A percentile compares a stretch with the other conserved stretches of the same genome.
These are phyloP conservation scores for Aspergillus calidoustus DNA, from an alignment of 2,329 filamentous ascomycete genomes.

Conservation along the genomic window DNA sequence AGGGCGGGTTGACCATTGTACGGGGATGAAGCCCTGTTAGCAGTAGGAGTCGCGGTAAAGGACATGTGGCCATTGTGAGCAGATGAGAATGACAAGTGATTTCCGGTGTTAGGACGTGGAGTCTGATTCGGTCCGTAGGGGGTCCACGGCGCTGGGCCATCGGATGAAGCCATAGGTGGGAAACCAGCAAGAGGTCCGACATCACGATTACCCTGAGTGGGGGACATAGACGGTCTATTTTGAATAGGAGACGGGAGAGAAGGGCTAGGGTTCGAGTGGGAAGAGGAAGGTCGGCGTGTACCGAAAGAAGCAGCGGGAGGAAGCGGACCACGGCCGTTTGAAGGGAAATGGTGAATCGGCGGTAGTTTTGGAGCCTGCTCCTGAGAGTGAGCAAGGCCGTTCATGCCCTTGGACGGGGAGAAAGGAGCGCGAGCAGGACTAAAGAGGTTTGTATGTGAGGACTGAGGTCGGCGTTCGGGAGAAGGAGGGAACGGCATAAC, in stretches of 20 bases:
- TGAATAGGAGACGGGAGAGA: constrained; percentile 46
- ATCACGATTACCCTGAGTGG: constrained; percentile 55
- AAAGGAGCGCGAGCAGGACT: constrained; percentile 37
- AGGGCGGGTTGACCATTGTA: constrained; percentile 43
- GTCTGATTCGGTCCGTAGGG: constrained; percentile 39
- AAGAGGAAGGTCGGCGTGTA: constrained; percentile 46
- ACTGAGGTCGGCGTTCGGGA: constrained; percentile 37
- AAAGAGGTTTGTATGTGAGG: constrained; percentile 28
- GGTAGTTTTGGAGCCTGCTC: constrained; percentile 33
- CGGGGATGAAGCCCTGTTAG: constrained; percentile 40
- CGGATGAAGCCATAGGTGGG: constrained; percentile 36
- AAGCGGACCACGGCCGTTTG: constrained; percentile 25
- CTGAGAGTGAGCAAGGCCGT: constrained; percentile 33
- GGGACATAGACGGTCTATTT: constrained; percentile 53
- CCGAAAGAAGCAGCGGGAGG: constrained; percentile 37
- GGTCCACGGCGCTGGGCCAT: constrained; percentile 36
- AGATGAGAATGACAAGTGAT: constrained; percentile 33
- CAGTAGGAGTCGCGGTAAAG: constrained; percentile 40
- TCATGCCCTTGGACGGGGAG: constrained; percentile 38
- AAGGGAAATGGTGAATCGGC: constrained; percentile 35
- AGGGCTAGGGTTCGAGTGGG: constrained; percentile 43
- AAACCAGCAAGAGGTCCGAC: constrained; percentile 52
- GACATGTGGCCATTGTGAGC: constrained; percentile 37
- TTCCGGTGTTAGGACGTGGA: constrained; percentile 35
- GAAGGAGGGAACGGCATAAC: constrained; percentile 28